Base-by-base conservation (phyloP, 1,284 basidiomycete species). In the Inonotus obliquus region DNA sequence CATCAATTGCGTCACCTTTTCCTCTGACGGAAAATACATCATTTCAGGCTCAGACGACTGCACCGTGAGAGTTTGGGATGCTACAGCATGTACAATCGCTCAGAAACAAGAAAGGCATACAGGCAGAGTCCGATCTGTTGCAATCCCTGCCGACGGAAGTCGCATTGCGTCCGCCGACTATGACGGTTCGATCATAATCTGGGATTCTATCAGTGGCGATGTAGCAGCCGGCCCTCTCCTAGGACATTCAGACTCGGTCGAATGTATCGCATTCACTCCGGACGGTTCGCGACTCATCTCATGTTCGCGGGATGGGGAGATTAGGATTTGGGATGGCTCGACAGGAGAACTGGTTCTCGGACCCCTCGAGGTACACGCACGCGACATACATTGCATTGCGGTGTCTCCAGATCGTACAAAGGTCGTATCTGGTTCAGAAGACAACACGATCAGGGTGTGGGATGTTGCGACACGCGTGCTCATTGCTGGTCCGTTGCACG, bases 61-160 rank as follows among this genome's bases (percentile, higher is more conserved):
- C 13, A 57, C 56, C n/a, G 32, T 57, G 19, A 39, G 56, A 29
- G 48, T 57, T 7, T 57, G 56, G 56, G 25, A 49, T 27, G 47
- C 25, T 25, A 27, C 19, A 13, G 23, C 21, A 1, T 2, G 4
- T 0, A 49, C 19, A 19, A 21, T 27, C 47, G 9, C 4, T 14
- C 4, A 1, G 21, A 25, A 1, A 49, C 47, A 9, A 25, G n/a
- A 10, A 17, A 41, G 14, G 21, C 56, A 57, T 48, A 25, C 44
- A 4, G 32, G 45, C 21, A 10, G 25, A 10, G 27, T 57, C 56
- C 1, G 39, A 11, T 47, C 29, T 27, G 56, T 49, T 19, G 25
- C 56, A 27, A 48, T 55, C 35, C 57, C 59, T 38, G 13, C 52
- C 9, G 53, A 56, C 44, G 53, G 53, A 32, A 55, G 13, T 27